Evolutionary conservation across 805 yeast genomes (phyloP), one percentile per base, ranked within the genome.

Genomic region (Ogataea saltuana): DNA sequence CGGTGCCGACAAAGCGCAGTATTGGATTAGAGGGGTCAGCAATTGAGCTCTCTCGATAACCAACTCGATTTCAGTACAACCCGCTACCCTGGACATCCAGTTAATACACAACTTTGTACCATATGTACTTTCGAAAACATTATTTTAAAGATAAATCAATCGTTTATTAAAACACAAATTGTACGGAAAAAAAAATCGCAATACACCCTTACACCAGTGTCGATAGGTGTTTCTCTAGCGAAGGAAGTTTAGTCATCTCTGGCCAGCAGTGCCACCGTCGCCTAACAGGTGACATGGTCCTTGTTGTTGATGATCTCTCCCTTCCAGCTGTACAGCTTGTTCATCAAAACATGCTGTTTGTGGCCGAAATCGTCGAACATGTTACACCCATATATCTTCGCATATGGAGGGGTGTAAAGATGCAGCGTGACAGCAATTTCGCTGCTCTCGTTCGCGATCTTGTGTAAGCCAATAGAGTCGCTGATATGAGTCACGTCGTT

Each of bases 371-470:
- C 61, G 29, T 79, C 83, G 52, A 70, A 76, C 65, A 65, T 67
- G 38, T 70, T 61, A 46, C 80, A 78, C 16, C 81, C 82, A 55
- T 74, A 76, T 58, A 75, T 68, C 40, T 81, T 67, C 4, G 88
- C 90, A 59, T 81, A 81, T 7, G 90, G 88, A 6, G 90, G 89
- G 6, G 89, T 82, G 64, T 84, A 84, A 41, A 84, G 70, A 61
- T 84, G 90, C 59, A 84, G 70, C 31, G 85, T 76, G 12, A 84
- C 78, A 10, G 86, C 79, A 17, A 67, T 61, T 28, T 68, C 69
- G 16, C 64, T 57, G 0, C 65, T 35, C 6, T 72, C 72, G 58
- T 84, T 84, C 31, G 69, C 63, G 58, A 84, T 81, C 50, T 75
- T 68, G 63, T 84, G 91, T 44, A 81, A 67, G 1, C 90, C 91